A percentile compares a stretch with the other conserved stretches of the same genome.
Evolutionary conservation across 768 basidiomycete genomes (phyloP).

Genomic region (Boletus pseudo-olivaceus): DNA sequence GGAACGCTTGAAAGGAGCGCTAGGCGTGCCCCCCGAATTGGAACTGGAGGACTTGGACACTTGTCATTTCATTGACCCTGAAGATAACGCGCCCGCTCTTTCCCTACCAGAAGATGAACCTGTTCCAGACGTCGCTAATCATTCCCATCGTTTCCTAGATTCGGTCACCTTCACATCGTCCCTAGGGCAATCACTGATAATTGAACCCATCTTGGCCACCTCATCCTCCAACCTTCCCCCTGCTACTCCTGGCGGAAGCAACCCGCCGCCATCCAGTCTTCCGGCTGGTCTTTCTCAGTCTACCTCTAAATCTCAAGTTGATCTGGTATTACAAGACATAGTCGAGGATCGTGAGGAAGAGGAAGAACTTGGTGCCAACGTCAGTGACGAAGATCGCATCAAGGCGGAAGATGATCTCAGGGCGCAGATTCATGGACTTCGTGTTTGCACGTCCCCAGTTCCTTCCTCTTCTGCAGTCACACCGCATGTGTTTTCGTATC

Average conservation of each 20-base stretch:
- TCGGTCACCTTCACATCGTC: constrained; percentile 13
- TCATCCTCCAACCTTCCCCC: constrained; percentile 22
- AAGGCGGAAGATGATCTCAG: constrained; percentile 15
- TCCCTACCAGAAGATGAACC: neutral
- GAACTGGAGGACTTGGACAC: constrained; percentile 50
- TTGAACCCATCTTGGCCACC: constrained; percentile 52
- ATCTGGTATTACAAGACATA: constrained; percentile 51
- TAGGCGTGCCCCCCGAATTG: constrained; percentile 85
- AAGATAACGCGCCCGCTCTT: neutral
- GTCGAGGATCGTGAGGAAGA: constrained; percentile 49
- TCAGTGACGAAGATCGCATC: constrained; percentile 15
- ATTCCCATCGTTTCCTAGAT: neutral
- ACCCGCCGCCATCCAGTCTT: constrained; percentile 40
- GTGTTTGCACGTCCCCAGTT: constrained; percentile 46
- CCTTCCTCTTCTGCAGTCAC: constrained; percentile 25
- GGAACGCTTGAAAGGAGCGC: constrained; percentile 84
- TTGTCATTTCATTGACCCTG: neutral
- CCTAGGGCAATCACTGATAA: constrained; percentile 27
- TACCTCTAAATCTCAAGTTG: constrained; percentile 23
- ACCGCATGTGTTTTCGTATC: constrained; percentile 27
- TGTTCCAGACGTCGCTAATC: neutral
- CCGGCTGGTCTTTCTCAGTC: constrained; percentile 30
- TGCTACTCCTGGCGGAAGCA: constrained; percentile 18
- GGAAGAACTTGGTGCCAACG: constrained; percentile 31
- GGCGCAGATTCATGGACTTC: constrained; percentile 53